Evolutionary conservation across 2,329 filamentous ascomycete species (phyloP).

Genomic region (Blastomyces emzantsi): DNA sequence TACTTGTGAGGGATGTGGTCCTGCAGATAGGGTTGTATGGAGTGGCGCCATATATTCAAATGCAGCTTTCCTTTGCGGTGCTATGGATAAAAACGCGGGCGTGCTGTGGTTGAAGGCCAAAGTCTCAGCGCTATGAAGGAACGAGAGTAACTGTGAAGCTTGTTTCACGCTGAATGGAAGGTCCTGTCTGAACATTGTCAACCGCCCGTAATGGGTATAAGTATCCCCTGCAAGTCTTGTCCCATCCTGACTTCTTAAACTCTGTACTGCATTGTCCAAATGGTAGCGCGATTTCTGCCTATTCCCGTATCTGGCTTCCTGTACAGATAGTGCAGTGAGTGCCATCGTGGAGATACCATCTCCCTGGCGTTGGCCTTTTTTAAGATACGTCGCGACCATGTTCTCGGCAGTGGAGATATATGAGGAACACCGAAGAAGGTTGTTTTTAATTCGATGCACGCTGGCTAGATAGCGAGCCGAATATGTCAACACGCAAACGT

Average conservation of each 20-base stretch:
- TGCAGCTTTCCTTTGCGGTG: slow-evolving; percentile 24
- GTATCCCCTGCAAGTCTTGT: slow-evolving; percentile 21
- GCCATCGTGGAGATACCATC: slow-evolving; percentile 28
- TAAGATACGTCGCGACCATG: slow-evolving; percentile 24
- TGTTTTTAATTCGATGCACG: slow-evolving; percentile 20
- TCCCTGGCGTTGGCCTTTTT: slow-evolving; percentile 18
- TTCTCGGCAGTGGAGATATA: slow-evolving; percentile 24
- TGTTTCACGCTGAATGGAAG: slow-evolving; percentile 17
- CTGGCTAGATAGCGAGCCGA: slow-evolving; percentile 31
- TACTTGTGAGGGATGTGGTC: slow-evolving; percentile 32
- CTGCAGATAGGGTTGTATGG: slow-evolving; percentile 34
- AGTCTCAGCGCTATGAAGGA: slow-evolving; percentile 29
- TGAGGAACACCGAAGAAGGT: slow-evolving; percentile 20
- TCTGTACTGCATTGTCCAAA: slow-evolving; percentile 26
- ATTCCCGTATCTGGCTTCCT: slow-evolving; percentile 33
- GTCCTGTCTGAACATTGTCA: slow-evolving; percentile 22
- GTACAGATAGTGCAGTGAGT: slow-evolving; percentile 29
- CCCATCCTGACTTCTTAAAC: slow-evolving; percentile 25
- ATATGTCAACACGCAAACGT: slow-evolving; percentile 30
- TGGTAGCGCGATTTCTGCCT: slow-evolving; percentile 22
- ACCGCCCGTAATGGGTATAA: slow-evolving; percentile 30
- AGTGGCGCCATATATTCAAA: slow-evolving; percentile 33
- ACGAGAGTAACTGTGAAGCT: slow-evolving; percentile 26
- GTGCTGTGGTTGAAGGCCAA: slow-evolving; percentile 27
- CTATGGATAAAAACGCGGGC: slow-evolving; percentile 21